Base-by-base conservation (phyloP, 495 filamentous ascomycete genomes). In the Hyaloscypha variabilis region DNA sequence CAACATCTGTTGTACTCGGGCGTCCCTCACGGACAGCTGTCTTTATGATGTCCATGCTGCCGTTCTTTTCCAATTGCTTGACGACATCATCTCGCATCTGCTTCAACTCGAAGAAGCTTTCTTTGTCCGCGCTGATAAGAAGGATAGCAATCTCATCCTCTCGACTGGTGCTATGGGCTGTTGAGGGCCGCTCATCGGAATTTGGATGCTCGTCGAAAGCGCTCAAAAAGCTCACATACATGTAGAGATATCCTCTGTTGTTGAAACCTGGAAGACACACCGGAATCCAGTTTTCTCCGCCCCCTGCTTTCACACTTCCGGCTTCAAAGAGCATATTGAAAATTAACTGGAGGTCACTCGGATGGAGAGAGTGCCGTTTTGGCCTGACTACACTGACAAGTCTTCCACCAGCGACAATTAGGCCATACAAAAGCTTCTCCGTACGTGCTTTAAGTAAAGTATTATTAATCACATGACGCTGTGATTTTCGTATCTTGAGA, bases 241-340 rank as follows among this genome's bases (percentile, higher is more conserved):
- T 97, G 79, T 98, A 97, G 2, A 99, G 83, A 74, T 95, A 98
- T n/a, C 96, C 96, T 55, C 88, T 90, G 72, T 91, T 96, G 79
- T 99, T 99, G 80, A 99, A 99, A 6, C 93, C 94, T 11, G 96
- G 96, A 11, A 99, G 84, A 69, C 96, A 98, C 8, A 99, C 83
- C 2, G 96, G 96, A 42, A 97, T 94, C 96, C 96, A 98, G 70
- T 94, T 97, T 75, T 99, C 96, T 19, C 93, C 94, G 29, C 93
- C 95, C 6, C 90, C 92, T 8, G 79, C 77, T 52, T 93, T 93
- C 72, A 99, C 88, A 39, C 91, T 90, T 51, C 90, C 89, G 3
- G 94, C 92, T 74, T 96, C 94, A 68, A 97, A 98, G n/a, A 99
- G 86, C 96, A 99, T 98, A 71, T 97, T 97, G 82, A 99, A 98